Evolutionary conservation across 2,329 filamentous ascomycete species (phyloP), one percentile per base, ranked within the genome.

Genomic region (Lasiodiplodia theobromae): DNA sequence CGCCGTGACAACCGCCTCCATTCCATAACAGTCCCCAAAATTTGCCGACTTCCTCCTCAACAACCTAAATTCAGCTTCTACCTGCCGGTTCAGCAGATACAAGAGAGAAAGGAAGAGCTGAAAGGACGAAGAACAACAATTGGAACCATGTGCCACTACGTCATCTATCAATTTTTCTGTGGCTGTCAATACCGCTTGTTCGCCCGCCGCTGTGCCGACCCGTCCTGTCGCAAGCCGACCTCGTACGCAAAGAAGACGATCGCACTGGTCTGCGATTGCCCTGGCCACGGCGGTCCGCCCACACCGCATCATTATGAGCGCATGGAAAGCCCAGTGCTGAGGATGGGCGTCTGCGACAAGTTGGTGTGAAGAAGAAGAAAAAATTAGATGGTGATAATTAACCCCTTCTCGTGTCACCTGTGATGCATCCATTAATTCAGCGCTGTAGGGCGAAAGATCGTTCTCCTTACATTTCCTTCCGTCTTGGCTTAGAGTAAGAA

Each of bases 141-240:
- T 10, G n/a, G 38, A 44, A 66, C 8, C n/a, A 67, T 67, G 65
- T 67, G 65, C n/a, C 54, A 67, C 54, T 67, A 67, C 54, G 10
- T 60, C 28, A 47, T 67, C 53, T 67, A 67, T 44, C 25, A 57
- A 31, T 67, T 67, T 16, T 67, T 67, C 65, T 67, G 65, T 44
- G 65, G 56, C 31, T 67, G 65, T 44, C 65, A 67, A 21, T 67
- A 60, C 40, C 65, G 65, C 40, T 40, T 18, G 54, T 54, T 67
- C n/a, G 56, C 65, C 37, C 54, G 53, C 31, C 54, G 14, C 44
- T 67, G 65, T 31, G 54, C 54, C 21, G 56, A 60, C 12, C 18
- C 53, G 10, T n/a, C 14, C 31, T 67, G 65, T 40, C 53, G 53
- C 44, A 52, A 37, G 16, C 38, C 40, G 2, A 38, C 65, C 21